Conservation (phyloP, 192 early-diverging fungal genomes). For the Neocallimastix lanati region DNA sequence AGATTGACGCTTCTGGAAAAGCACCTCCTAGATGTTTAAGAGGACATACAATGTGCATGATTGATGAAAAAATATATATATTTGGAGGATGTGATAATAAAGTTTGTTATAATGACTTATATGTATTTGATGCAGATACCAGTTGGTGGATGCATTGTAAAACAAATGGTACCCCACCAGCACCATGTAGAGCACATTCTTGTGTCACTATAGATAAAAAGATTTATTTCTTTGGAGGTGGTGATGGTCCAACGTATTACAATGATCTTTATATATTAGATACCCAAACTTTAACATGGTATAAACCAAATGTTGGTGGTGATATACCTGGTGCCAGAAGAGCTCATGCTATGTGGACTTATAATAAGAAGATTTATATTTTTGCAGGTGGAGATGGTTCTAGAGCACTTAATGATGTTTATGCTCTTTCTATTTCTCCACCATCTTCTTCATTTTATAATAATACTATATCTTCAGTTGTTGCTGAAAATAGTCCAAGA, state of each 20-base stretch:
- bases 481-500: neutral
- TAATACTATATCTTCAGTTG: neutral
- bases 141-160: constrained; percentile 61
- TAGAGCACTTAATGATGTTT: constrained; percentile 62
- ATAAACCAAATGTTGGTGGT: constrained; percentile 23
- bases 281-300: constrained; percentile 54
- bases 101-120: constrained; percentile 57
- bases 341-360: constrained; percentile 65
- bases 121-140: constrained; percentile 68
- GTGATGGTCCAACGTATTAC: constrained; percentile 71
- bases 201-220: constrained; percentile 42
- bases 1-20: neutral
- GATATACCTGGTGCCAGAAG: constrained; percentile 44
- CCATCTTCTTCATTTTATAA: neutral
- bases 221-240: constrained; percentile 73
- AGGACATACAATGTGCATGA: constrained; percentile 57
- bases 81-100: constrained; percentile 74
- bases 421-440: constrained; percentile 12
- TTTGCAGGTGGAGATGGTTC: constrained; percentile 78
- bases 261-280: constrained; percentile 64
- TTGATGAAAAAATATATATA: constrained; percentile 46
- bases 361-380: constrained; percentile 52
- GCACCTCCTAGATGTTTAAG: constrained; percentile 40
- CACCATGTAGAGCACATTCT: constrained; percentile 67
- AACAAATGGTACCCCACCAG: constrained; percentile 50